Percentiles rank a stretch among this genome's conserved stretches.
Conservation (phyloP, 192 early-diverging fungal species). For the Dispira parvispora region DNA sequence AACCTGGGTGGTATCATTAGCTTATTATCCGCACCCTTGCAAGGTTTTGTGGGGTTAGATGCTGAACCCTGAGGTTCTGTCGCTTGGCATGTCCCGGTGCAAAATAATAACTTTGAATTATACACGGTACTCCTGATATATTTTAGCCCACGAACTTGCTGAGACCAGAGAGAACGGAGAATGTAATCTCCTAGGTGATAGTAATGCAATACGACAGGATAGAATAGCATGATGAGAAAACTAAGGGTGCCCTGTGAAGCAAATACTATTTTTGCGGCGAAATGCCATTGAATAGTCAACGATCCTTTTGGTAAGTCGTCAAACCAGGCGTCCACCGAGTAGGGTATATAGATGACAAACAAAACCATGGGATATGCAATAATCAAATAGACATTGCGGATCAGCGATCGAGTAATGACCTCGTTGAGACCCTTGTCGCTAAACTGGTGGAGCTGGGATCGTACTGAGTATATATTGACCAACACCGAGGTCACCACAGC, state of each 20-base stretch:
- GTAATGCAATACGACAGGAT: conserved; percentile 2
- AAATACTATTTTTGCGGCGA: not conserved
- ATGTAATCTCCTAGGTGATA: not conserved
- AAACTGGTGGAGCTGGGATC: not conserved
- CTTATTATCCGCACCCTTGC: not conserved
- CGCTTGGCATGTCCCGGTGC: not conserved
- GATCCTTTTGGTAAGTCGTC: not conserved
- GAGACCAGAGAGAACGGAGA: conserved; percentile 6
- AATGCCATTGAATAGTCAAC: not conserved
- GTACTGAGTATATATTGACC: not conserved
- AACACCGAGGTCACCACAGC: not conserved
- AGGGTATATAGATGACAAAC: conserved; percentile 7
- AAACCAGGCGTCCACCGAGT: conserved; percentile 2
- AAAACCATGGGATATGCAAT: conserved; percentile 1
- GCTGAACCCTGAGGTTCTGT: not conserved
- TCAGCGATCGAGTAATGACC: conserved; percentile 7
- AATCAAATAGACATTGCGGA: conserved; percentile 10
- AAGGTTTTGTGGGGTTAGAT: not conserved
- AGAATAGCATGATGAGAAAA: conserved; percentile 6
- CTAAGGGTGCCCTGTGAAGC: not conserved
- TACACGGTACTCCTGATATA: not conserved
- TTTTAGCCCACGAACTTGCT: not conserved
- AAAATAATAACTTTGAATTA: not conserved
- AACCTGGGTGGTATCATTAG: not conserved
- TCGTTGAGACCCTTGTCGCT: not conserved